A percentile compares a stretch with the other conserved stretches of the same genome.
phyloP scores from a whole-genome alignment of 768 basidiomycete genomes.

The Dictyophora rubrovolvata region DNA sequence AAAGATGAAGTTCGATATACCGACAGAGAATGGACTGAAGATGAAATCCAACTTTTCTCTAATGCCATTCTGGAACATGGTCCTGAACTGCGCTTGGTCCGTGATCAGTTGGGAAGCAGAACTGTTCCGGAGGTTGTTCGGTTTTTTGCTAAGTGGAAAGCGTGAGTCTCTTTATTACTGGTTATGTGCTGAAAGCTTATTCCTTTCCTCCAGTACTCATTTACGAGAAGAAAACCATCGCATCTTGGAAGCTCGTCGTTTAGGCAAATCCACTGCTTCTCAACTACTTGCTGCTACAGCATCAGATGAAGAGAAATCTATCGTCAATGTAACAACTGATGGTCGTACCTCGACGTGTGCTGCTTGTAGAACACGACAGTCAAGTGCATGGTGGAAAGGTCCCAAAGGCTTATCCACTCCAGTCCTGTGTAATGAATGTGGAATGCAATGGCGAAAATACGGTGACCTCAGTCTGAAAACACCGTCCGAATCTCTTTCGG shows the following conservation, averaged over 20 bases:
- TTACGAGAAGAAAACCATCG: slow-evolving; percentile 59
- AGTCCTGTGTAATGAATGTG: slow-evolving; percentile 79
- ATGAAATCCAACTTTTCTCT: slow-evolving; percentile 67
- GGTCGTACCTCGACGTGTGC: slow-evolving; percentile 45
- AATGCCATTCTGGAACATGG: slow-evolving; percentile 63
- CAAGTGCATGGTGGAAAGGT: slow-evolving; percentile 82
- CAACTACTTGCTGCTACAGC: slow-evolving; percentile 29
- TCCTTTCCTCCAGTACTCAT: slow-evolving; percentile 38
- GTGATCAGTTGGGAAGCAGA: slow-evolving; percentile 62
- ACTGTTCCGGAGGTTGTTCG: slow-evolving; percentile 70
- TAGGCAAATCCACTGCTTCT: slow-evolving; percentile 27
- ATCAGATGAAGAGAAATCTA: slow-evolving; percentile 70
- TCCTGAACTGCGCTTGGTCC: slow-evolving; percentile 69
- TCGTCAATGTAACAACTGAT: slow-evolving; percentile 47
- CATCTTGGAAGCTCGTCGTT: slow-evolving; percentile 30
- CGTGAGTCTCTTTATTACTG: slow-evolving; percentile 30
- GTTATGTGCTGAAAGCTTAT: slow-evolving; percentile 5
- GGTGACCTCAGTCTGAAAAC: slow-evolving; percentile 76
- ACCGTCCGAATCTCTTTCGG: slow-evolving; percentile 48
- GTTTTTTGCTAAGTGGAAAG: slow-evolving; percentile 83
- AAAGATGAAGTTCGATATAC: slow-evolving; percentile 51
- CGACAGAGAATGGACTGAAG: slow-evolving; percentile 61
- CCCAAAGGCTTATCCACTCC: slow-evolving; percentile 73
- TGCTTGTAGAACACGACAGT: slow-evolving; percentile 76
- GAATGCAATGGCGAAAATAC: slow-evolving; percentile 87